Conservation (phyloP, 169 alveolate genomes). For the Plasmodium vivax region DNA sequence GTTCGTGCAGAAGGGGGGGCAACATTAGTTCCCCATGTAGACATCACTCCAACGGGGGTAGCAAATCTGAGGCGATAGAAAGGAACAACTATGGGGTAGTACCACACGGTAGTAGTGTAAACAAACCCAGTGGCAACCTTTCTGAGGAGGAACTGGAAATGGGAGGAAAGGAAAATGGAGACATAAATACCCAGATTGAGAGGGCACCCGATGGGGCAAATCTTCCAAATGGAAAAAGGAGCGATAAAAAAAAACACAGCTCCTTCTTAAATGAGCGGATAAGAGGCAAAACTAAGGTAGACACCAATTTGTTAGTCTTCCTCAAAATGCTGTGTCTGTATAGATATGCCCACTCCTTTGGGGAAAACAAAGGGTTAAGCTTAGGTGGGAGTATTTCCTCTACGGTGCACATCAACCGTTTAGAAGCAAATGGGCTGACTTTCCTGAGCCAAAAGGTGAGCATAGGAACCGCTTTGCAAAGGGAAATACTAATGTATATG, state of each 20-base stretch:
- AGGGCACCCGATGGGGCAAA: neutral
- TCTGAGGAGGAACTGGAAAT: neutral
- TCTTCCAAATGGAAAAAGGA: neutral
- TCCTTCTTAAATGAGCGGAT: neutral
- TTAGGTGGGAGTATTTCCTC: neutral
- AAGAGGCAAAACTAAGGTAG: neutral
- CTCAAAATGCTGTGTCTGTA: slow-evolving; percentile 40
- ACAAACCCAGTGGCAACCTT: neutral
- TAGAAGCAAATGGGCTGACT: neutral
- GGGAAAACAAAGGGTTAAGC: neutral
- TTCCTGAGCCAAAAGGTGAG: neutral
- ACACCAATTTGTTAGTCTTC: slow-evolving; percentile 7
- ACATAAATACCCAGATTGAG: neutral
- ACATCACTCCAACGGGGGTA: neutral
- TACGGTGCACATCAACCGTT: neutral
- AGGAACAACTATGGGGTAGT: neutral
- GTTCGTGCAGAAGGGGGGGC: neutral
- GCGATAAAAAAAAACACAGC: neutral
- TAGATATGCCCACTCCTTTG: slow-evolving; percentile 12
- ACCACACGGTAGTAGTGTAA: neutral
- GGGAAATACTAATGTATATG: slow-evolving; percentile 37
- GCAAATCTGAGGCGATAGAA: neutral
- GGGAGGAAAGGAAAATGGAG: neutral
- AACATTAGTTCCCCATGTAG: neutral
- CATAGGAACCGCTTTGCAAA: slow-evolving; percentile 2